Evolutionary conservation across 2,329 filamentous ascomycete species (phyloP), one percentile per base, ranked within the genome.

Genomic region (Colletotrichum limetticola): DNA sequence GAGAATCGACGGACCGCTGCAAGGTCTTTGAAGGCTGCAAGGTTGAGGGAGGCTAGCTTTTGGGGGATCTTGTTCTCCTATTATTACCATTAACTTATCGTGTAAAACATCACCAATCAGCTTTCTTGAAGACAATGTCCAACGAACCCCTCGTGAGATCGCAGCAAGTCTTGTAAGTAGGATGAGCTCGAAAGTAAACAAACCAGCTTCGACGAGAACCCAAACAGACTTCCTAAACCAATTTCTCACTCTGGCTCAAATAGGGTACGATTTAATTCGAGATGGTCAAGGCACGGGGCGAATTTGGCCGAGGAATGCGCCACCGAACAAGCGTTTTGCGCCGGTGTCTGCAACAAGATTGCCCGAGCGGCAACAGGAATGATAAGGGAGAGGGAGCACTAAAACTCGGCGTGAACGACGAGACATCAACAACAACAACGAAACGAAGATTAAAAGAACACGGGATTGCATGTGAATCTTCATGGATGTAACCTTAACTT

Each of bases 321-420:
- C 66, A 73, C 71, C 61, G 58, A 62, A 52, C 66, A 70, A 73
- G 71, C 67, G 71, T 37, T 61, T 53, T 55, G 37, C 71, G 71
- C 71, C 71, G 71, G 61, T 61, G 71, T 73, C 71, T 73, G 71
- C 71, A 71, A 65, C 66, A 71, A 73, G 71, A 73, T 73, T 73
- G 71, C 71, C 71, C 61, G 71, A 73, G 71, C 71, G 71, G 46
- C 66, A 35, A 71, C 55, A 73, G 67, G 71, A 73, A 73, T 73
- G 71, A 71, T 71, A 71, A 73, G 71, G 71, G 71, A 73, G 71
- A 14, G 26, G 19, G n/a, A 22, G 42, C 42, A 49, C 42, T 49
- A 35, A 56, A 56, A 49, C 30, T 49, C 32, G n/a, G 11, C 49
- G 16, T 22, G 26, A 7, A 28, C 66, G 56, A 73, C 66, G 71